phyloP scores from a whole-genome alignment of 2,329 filamentous ascomycete species.

The Lasiodiplodia sp. region DNA sequence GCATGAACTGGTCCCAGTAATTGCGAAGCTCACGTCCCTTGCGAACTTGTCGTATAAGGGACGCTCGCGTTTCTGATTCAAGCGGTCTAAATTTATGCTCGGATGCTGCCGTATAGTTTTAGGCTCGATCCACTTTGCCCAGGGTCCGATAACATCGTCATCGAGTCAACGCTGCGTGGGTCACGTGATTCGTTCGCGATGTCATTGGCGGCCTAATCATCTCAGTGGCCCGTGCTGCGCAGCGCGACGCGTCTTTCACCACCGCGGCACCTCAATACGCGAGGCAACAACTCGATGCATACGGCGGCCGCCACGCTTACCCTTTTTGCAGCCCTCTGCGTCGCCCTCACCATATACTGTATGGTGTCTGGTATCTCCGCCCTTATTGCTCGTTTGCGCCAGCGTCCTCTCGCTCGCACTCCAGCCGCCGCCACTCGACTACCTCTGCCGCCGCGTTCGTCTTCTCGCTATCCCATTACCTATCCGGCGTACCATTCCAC shows the following conservation, averaged over 20 bases:
- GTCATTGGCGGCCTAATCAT: neutral
- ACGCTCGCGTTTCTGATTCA: neutral
- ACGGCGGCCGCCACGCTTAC: constrained; percentile 26
- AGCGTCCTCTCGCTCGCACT: constrained; percentile 33
- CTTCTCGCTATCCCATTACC: constrained; percentile 34
- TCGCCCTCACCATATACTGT: constrained; percentile 44
- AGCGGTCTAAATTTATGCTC: neutral
- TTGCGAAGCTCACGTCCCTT: neutral
- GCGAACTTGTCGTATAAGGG: neutral
- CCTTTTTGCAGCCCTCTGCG: constrained; percentile 38
- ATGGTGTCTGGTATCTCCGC: constrained; percentile 43
- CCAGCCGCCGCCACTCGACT: constrained; percentile 3
- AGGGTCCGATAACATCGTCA: neutral
- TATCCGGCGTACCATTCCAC: constrained; percentile 26
- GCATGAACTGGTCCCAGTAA: no score
- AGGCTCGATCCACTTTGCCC: neutral
- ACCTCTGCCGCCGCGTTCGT: constrained; percentile 35
- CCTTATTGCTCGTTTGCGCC: constrained; percentile 42
- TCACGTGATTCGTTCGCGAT: neutral
- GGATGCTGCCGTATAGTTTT: neutral
- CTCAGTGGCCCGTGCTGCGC: neutral
- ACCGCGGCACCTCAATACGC: constrained; percentile 18
- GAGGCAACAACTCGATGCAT: constrained; percentile 20
- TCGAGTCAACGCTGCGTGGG: neutral
- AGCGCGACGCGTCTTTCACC: constrained; percentile 25